Base-by-base conservation (phyloP, 139 green algal species). In the Chlorella sp. region DNA sequence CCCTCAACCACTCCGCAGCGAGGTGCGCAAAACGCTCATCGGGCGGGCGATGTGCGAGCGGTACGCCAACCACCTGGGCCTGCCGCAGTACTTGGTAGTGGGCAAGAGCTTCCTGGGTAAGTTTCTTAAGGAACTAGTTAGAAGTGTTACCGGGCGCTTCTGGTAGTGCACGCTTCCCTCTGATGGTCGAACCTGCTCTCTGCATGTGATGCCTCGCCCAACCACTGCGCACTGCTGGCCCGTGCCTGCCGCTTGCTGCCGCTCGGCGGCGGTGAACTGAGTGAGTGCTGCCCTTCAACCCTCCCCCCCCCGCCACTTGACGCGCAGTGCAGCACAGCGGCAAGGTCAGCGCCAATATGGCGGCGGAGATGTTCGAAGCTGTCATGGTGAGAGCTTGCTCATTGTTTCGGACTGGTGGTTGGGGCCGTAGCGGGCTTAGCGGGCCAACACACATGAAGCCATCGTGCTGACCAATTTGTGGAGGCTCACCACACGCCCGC, bases 1-100 rank as follows among this genome's bases (percentile, higher is more conserved):
- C n/a, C n/a, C 11, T 11, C 46, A 54, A 11, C 51, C 8, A 48
- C 34, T 30, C 17, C 73, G 60, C 77, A 83, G 77, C 40, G 77
- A 83, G 77, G 77, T 83, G 60, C 77, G 77, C 40, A 83, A 83
- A 60, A 73, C 77, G 77, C 60, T 83, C 9, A 83, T 83, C 5
- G 77, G 77, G 58, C 77, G 77, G 30, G 40, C 60, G 20, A 73
- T 83, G 77, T 83, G 77, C 65, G 77, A 83, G 40, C 44, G 32
- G 38, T 83, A 83, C 41, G 77, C 77, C 38, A 34, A 44, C 48
- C 75, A 81, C 75, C 77, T 83, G 40, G 77, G 77, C 20, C 74
- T 80, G 74, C 19, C 40, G 26, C 56, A 44, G 32, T 58, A 83
- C 41, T 60, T 83, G 4, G 77, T 83, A 16, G 28, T 83, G 40